Percentiles rank a stretch among this genome's conserved stretches.
Evolutionary conservation across 2,329 filamentous ascomycete species (phyloP).

Genomic region (Talaromyces amestolkiae): DNA sequence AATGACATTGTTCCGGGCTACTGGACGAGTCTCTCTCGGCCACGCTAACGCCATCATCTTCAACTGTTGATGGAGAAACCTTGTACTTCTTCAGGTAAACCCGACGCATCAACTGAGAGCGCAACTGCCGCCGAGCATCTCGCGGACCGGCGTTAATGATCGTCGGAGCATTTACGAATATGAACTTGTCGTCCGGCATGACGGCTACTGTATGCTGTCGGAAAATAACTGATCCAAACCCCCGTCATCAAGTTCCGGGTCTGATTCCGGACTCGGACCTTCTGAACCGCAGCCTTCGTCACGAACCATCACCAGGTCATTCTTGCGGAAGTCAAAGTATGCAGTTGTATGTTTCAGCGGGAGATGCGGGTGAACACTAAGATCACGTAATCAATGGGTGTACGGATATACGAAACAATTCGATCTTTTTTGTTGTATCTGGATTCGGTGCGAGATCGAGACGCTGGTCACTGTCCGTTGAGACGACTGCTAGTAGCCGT

Average conservation of each 20-base stretch:
- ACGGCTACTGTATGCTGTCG: neutral
- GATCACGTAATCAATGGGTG: neutral
- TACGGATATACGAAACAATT: neutral
- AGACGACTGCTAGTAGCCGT: neutral
- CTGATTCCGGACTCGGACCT: neutral
- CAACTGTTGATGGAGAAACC: neutral
- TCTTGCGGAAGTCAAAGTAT: neutral
- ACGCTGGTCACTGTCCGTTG: neutral
- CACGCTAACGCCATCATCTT: neutral
- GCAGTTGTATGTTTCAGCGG: neutral
- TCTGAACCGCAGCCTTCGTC: neutral
- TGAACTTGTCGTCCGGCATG: constrained; percentile 18
- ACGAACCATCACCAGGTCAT: neutral
- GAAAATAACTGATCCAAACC: neutral
- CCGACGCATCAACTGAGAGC: constrained; percentile 22
- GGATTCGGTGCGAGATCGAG: neutral
- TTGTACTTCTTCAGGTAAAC: constrained; percentile 19
- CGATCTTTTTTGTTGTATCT: neutral
- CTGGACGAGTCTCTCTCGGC: neutral
- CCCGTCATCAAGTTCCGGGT: neutral
- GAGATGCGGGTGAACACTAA: neutral
- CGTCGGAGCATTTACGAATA: constrained; percentile 21
- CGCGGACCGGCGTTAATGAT: constrained; percentile 19
- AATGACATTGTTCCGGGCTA: constrained; percentile 8
- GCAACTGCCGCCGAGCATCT: constrained; percentile 19